These are phyloP conservation scores for Quercus suber DNA, from an alignment of 306 rosid species.

Conservation along the genomic window DNA sequence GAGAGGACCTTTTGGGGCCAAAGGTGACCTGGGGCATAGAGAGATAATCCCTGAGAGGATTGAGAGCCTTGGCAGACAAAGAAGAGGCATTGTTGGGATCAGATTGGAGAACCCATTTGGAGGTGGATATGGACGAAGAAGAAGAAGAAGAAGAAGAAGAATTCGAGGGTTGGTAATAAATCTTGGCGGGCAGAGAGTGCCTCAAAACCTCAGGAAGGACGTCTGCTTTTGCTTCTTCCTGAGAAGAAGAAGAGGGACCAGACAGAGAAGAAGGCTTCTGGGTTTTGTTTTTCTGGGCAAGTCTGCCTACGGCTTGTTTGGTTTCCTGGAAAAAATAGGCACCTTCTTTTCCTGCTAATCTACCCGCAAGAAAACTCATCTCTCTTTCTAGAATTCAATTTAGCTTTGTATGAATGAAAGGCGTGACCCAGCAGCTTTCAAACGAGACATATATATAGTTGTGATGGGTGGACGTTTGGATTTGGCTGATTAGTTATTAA, in stretches of 20 bases:
- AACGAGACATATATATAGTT: not conserved
- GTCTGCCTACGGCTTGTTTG: slow-evolving; percentile 69
- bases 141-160: slow-evolving; percentile 1
- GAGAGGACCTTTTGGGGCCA: slow-evolving; percentile 78
- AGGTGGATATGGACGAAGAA: slow-evolving; percentile 44
- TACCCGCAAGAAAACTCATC: slow-evolving; percentile 89
- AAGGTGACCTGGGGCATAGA: slow-evolving; percentile 84
- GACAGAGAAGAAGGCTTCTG: slow-evolving; percentile 29
- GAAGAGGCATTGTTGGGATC: slow-evolving; percentile 29
- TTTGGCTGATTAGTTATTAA: no score
- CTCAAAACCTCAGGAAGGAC: slow-evolving; percentile 80
- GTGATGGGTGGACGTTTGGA: no score
- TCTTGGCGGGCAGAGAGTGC: slow-evolving; percentile 71
- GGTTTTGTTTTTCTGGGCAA: slow-evolving; percentile 34
- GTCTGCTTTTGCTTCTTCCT: slow-evolving; percentile 46
- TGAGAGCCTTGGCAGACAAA: slow-evolving; percentile 53
- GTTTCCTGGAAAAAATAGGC: slow-evolving; percentile 89
- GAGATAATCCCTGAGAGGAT: slow-evolving; percentile 69
- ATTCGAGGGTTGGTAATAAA: slow-evolving; percentile 32
- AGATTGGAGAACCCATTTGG: slow-evolving; percentile 77
- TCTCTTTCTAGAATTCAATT: not conserved
- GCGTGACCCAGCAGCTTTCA: not conserved
- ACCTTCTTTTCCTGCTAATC: slow-evolving; percentile 85
- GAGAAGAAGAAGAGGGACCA: slow-evolving; percentile 15
- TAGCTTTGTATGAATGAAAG: not conserved